These are phyloP conservation scores for Pulveroboletus sp. DNA, from an alignment of 768 basidiomycete genomes.

Conservation along the genomic window DNA sequence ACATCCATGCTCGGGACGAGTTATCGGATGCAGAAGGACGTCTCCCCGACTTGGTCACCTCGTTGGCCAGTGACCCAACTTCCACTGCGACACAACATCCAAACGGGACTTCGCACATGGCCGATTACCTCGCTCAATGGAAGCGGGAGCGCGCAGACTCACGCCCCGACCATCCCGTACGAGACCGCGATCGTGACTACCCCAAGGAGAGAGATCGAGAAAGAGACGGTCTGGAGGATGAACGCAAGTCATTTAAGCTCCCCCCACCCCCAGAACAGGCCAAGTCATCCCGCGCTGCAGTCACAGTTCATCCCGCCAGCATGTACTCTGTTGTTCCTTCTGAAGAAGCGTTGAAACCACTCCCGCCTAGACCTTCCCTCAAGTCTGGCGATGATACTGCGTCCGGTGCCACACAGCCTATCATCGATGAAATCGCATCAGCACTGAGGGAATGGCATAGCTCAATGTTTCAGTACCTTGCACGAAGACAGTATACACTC, in stretches of 20 bases:
- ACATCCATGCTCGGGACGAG: slow-evolving; percentile 83
- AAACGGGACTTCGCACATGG: slow-evolving; percentile 36
- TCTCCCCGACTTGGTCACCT: slow-evolving; percentile 68
- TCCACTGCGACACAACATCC: slow-evolving; percentile 29
- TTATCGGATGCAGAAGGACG: slow-evolving; percentile 84
- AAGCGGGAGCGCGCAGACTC: slow-evolving; percentile 32
- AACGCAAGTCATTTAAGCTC: slow-evolving; percentile 64
- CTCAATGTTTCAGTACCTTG: slow-evolving; percentile 87
- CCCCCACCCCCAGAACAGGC: slow-evolving; percentile 73
- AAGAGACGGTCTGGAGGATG: slow-evolving; percentile 59
- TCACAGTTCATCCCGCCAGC: slow-evolving; percentile 71
- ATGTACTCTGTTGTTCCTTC: slow-evolving; percentile 70
- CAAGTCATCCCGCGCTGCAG: slow-evolving; percentile 63
- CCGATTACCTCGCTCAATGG: slow-evolving; percentile 45
- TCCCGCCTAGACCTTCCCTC: slow-evolving; percentile 88
- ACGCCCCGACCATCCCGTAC: slow-evolving; percentile 20
- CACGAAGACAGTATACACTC: slow-evolving; percentile 81
- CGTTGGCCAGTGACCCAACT: slow-evolving; percentile 39
- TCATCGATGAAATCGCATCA: slow-evolving; percentile 96
- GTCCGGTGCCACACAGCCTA: slow-evolving; percentile 77
- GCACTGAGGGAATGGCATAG: slow-evolving; percentile 95
- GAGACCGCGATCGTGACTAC: slow-evolving; percentile 33
- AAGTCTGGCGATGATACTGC: slow-evolving; percentile 93
- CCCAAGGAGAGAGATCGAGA: slow-evolving; percentile 51
- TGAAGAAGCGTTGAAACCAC: slow-evolving; percentile 62